Evolutionary conservation across 1,284 basidiomycete genomes (phyloP).

Genomic region (Malassezia sympodialis): DNA sequence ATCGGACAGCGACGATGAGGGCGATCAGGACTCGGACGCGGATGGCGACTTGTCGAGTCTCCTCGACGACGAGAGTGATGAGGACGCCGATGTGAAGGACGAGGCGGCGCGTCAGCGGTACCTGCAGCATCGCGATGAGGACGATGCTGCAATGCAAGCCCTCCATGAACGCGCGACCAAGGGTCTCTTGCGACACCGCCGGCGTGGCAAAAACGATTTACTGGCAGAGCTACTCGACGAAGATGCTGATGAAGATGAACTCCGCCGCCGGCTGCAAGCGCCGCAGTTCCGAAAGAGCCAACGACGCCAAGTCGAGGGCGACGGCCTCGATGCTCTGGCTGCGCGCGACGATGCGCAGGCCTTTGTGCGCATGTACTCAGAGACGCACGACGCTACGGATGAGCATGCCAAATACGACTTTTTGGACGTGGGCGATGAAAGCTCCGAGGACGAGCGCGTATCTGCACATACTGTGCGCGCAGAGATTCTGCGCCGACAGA

Average conservation of each 20-base stretch:
- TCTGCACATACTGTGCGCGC: conserved; percentile 7
- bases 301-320: conserved; percentile 26
- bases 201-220: conserved; percentile 20
- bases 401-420: conserved; percentile 30
- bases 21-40: conserved; percentile 33
- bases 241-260: conserved; percentile 39
- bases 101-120: conserved; percentile 24
- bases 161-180: conserved; percentile 32
- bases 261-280: conserved; percentile 21
- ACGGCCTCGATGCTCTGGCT: conserved; percentile 32
- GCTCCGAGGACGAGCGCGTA: conserved; percentile 19
- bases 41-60: conserved; percentile 36
- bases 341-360: conserved; percentile 30
- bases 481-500: conserved; percentile 2
- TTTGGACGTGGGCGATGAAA: conserved; percentile 12
- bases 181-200: conserved; percentile 27
- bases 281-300: conserved; percentile 25
- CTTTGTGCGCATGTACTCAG: conserved; percentile 30
- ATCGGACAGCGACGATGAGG: conserved; percentile 15
- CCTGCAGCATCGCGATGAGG: conserved; percentile 29
- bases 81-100: conserved; percentile 38
- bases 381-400: conserved; percentile 24
- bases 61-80: conserved; percentile 37
- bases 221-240: conserved; percentile 39
- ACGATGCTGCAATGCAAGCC: conserved; percentile 31